Evolutionary conservation across 768 basidiomycete genomes (phyloP).

Genomic region (Gyrodon lividus): DNA sequence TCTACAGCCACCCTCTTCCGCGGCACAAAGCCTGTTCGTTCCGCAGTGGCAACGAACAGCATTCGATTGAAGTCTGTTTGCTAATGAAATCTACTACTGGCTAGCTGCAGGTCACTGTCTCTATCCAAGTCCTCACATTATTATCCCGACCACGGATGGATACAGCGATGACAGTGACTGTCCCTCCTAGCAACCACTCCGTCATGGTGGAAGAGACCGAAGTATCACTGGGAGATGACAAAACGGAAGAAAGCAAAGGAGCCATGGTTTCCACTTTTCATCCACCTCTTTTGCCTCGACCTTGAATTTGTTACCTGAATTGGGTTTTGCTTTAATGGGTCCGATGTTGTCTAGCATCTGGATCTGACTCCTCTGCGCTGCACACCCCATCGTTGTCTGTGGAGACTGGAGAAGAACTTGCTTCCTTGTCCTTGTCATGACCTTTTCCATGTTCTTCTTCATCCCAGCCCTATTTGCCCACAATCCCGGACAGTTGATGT

Average conservation of each 20-base stretch:
- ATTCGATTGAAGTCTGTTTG: too few relatives aligned
- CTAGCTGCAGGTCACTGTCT: too few relatives aligned
- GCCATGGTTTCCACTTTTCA: conserved; percentile 53
- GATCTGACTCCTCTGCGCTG: conserved; percentile 31
- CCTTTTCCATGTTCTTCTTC: conserved; percentile 41
- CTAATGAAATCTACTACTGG: too few relatives aligned
- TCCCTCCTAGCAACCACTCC: conserved; percentile 41
- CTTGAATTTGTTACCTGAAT: conserved; percentile 34
- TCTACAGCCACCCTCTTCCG: conserved; percentile 14
- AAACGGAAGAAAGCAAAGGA: conserved; percentile 37
- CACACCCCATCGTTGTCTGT: conserved; percentile 53
- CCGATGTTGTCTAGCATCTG: conserved; percentile 2
- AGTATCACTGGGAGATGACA: conserved; percentile 13
- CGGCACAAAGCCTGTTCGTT: conserved; percentile 18
- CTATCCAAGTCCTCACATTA: too few relatives aligned
- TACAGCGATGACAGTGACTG: conserved; percentile 62
- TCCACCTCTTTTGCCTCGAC: conserved; percentile 27
- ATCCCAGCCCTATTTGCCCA: conserved; percentile 55
- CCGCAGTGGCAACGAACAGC: not conserved
- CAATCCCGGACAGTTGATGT: conserved; percentile 66
- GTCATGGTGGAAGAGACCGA: conserved; percentile 16
- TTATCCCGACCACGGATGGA: conserved; percentile 42
- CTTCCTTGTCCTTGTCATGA: conserved; percentile 45
- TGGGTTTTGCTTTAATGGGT: conserved; percentile 5
- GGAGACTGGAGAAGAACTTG: conserved; percentile 58